Evolutionary conservation across 768 basidiomycete species (phyloP).

Genomic region (Boletus fagicola): DNA sequence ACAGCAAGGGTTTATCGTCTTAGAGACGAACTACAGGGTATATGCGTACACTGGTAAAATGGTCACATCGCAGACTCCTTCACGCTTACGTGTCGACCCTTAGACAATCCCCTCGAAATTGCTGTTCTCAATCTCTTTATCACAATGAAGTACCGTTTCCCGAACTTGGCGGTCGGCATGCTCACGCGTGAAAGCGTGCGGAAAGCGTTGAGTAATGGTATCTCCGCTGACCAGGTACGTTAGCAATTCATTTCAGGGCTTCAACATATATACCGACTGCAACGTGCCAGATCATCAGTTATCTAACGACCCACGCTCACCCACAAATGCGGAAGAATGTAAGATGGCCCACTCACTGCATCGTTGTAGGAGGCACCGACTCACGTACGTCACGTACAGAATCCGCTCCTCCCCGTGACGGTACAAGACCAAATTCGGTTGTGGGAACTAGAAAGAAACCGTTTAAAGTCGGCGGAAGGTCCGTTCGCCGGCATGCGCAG

Average conservation of each 20-base stretch:
- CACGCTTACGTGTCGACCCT: constrained; percentile 19
- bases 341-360: constrained; percentile 23
- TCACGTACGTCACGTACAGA: constrained; percentile 45
- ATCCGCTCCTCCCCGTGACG: constrained; percentile 91
- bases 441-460: constrained; percentile 95
- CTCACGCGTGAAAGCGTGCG: constrained; percentile 95
- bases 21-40: constrained; percentile 97
- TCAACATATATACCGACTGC: constrained; percentile 14
- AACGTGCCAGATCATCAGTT: constrained; percentile 80
- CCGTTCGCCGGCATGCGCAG: constrained; percentile 21
- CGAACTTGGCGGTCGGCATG: constrained; percentile 94
- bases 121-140: constrained; percentile 95
- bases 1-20: constrained; percentile 87
- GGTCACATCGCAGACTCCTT: constrained; percentile 15
- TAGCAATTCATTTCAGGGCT: constrained; percentile 18
- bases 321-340: constrained; percentile 98
- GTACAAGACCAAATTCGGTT: constrained; percentile 97
- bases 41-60: constrained; percentile 91
- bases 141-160: constrained; percentile 89
- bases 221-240: constrained; percentile 90
- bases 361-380: neutral
- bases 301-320: constrained; percentile 91
- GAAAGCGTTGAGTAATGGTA: constrained; percentile 90
- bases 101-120: constrained; percentile 94
- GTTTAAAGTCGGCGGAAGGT: constrained; percentile 89